A percentile compares a stretch with the other conserved stretches of the same genome.
Conservation (phyloP, 2,329 filamentous ascomycete species). For the Scolecobasidium constrictum region DNA sequence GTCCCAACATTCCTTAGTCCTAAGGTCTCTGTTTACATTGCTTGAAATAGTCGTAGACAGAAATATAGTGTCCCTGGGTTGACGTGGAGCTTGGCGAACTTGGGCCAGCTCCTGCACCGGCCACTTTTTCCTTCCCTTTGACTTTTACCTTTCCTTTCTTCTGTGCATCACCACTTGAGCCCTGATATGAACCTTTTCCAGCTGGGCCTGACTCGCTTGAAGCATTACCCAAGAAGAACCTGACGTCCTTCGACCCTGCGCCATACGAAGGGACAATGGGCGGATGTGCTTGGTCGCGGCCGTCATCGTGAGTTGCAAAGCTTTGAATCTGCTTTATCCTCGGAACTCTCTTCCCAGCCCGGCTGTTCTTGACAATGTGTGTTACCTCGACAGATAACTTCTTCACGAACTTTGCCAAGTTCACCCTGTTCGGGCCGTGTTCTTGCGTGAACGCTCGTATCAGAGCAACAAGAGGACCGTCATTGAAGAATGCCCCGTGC, state of each 20-base stretch:
- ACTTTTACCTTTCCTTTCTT: too few species aligned
- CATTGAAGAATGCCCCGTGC: slow-evolving; percentile 46
- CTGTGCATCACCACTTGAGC: too few species aligned
- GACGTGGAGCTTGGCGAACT: too few species aligned
- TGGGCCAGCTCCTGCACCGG: too few species aligned
- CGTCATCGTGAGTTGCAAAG: background rate
- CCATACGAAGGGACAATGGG: too few species aligned
- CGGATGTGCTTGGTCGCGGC: background rate
- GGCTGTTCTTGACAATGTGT: background rate
- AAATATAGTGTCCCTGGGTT: too few species aligned
- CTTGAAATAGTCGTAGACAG: slow-evolving; percentile 9
- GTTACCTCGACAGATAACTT: slow-evolving; percentile 2
- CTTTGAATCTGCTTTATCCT: background rate
- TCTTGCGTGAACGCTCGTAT: slow-evolving; percentile 12
- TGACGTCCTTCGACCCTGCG: too few species aligned
- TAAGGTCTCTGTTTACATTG: too few species aligned
- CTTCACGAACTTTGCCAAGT: slow-evolving; percentile 1
- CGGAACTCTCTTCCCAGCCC: background rate
- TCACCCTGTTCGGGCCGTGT: background rate
- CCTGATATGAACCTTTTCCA: too few species aligned
- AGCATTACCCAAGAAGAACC: background rate
- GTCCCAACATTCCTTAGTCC: too few species aligned
- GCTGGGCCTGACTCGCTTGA: background rate
- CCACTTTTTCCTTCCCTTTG: too few species aligned
- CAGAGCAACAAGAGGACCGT: slow-evolving; percentile 27